Evolutionary conservation across 306 rosid genomes (phyloP).

Genomic region (Quillaja saponaria): DNA sequence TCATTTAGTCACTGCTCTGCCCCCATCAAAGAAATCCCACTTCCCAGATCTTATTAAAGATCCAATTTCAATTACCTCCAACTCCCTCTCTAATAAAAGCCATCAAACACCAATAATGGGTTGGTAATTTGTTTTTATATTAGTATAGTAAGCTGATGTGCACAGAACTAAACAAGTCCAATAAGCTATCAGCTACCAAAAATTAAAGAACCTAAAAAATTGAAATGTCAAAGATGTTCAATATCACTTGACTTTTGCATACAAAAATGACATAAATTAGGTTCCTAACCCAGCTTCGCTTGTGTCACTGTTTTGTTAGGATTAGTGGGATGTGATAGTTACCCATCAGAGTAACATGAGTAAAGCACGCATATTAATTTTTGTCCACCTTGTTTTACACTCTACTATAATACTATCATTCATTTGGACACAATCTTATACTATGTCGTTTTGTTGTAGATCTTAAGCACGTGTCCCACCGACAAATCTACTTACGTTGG

Average conservation of each 20-base stretch:
- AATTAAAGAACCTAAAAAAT: no score
- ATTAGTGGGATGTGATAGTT: constrained; percentile 50
- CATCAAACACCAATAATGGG: no score
- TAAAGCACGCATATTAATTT: constrained; percentile 61
- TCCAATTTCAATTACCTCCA: not conserved
- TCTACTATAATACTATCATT: constrained; percentile 48
- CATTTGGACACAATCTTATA: constrained; percentile 45
- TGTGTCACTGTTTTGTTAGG: constrained; percentile 28
- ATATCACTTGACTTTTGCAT: constrained; percentile 5
- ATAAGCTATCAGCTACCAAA: no score
- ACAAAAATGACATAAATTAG: constrained; percentile 18
- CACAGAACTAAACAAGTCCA: no score
- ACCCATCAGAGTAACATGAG: constrained; percentile 46
- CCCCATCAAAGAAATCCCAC: constrained; percentile 35
- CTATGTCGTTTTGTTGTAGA: constrained; percentile 46
- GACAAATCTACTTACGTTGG: constrained; percentile 39
- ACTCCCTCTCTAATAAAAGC: not conserved
- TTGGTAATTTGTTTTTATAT: no score
- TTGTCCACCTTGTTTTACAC: constrained; percentile 49
- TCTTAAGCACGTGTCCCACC: constrained; percentile 62
- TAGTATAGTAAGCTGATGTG: no score
- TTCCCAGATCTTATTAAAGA: constrained; percentile 16
- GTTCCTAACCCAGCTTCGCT: constrained; percentile 27
- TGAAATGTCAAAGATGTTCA: no score
- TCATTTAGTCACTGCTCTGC: not conserved